Evolutionary conservation across 164 flowering plant species (phyloP).

Genomic region (Magnolia changhungtana): DNA sequence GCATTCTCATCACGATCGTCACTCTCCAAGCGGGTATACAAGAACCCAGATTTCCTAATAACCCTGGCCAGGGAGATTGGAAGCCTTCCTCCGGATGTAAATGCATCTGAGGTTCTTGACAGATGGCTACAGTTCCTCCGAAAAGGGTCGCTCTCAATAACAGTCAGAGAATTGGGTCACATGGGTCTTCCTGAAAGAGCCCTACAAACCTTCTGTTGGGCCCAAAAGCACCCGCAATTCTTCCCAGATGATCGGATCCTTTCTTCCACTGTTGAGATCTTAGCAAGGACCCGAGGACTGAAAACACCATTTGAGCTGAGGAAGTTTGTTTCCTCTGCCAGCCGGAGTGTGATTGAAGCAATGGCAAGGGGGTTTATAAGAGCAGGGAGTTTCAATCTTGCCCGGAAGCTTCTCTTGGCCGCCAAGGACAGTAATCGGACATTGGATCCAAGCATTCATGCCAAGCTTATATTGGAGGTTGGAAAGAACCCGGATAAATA

Average conservation of each 20-base stretch:
- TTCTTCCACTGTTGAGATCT: constrained; percentile 74
- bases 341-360: constrained; percentile 71
- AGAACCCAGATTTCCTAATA: constrained; percentile 62
- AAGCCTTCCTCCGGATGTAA: constrained; percentile 44
- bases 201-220: constrained; percentile 77
- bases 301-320: constrained; percentile 56
- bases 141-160: constrained; percentile 83
- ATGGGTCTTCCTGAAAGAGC: constrained; percentile 83
- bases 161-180: constrained; percentile 83
- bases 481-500: constrained; percentile 76
- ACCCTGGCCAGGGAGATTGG: constrained; percentile 70
- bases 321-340: constrained; percentile 49
- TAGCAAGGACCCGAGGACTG: constrained; percentile 55
- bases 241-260: constrained; percentile 81
- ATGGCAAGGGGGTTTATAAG: constrained; percentile 70
- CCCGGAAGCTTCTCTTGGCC: constrained; percentile 58
- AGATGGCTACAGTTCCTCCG: constrained; percentile 52
- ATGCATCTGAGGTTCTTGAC: constrained; percentile 54
- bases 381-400: constrained; percentile 65
- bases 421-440: constrained; percentile 50
- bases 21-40: constrained; percentile 45
- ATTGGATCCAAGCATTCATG: constrained; percentile 68
- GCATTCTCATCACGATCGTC: constrained; percentile 30
- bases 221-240: constrained; percentile 63
- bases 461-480: constrained; percentile 63